Evolutionary conservation across 2,329 filamentous ascomycete species (phyloP).

Genomic region (Neopestalotiopsis sp.): DNA sequence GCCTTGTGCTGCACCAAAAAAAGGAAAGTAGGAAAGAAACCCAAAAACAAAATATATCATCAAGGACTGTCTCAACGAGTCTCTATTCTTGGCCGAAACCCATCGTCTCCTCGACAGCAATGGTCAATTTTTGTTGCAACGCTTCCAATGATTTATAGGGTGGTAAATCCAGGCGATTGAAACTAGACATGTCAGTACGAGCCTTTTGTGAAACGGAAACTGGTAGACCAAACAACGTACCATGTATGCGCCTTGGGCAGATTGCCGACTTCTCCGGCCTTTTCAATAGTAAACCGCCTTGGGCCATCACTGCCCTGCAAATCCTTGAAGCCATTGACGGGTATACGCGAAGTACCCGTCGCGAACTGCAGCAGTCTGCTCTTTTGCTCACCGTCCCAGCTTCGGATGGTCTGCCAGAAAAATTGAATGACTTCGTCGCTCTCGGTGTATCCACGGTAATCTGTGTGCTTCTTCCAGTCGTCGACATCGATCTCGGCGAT

Average conservation of each 20-base stretch:
- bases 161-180: slow-evolving; percentile 95
- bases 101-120: slow-evolving; percentile 98
- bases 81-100: slow-evolving; percentile 95
- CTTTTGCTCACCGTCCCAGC: slow-evolving; percentile 98
- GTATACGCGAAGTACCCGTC: slow-evolving; percentile 95
- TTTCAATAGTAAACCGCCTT: slow-evolving; percentile 95
- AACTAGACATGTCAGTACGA: slow-evolving; percentile 59
- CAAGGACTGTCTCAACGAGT: neutral
- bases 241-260: slow-evolving; percentile 98
- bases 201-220: neutral
- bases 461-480: slow-evolving; percentile 99
- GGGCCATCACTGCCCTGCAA: slow-evolving; percentile 96
- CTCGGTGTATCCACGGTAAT: slow-evolving; percentile 98
- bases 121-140: slow-evolving; percentile 88
- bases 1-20: neutral
- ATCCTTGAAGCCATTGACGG: slow-evolving; percentile 99
- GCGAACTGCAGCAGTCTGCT: slow-evolving; percentile 95
- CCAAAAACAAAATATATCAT: neutral
- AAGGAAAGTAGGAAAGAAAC: slow-evolving; percentile 5
- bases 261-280: slow-evolving; percentile 88
- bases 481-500: slow-evolving; percentile 99
- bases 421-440: slow-evolving; percentile 96
- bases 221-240: slow-evolving; percentile 58
- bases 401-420: slow-evolving; percentile 98
- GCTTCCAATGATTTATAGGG: slow-evolving; percentile 89